Evolutionary conservation across 106 monocot genomes (phyloP).

Genomic region (Dioscorea dumetorum): DNA sequence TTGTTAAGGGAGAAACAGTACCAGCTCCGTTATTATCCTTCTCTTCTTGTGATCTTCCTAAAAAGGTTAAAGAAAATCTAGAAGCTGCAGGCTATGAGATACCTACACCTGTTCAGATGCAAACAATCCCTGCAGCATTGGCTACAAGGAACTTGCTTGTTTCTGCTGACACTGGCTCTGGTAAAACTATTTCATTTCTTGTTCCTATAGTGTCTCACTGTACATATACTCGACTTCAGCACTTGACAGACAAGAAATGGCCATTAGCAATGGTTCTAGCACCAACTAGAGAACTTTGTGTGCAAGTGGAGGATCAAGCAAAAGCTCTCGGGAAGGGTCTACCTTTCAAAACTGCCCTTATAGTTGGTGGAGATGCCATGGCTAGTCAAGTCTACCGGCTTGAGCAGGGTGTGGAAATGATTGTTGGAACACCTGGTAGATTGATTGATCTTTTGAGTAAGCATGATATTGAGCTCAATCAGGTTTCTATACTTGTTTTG

Average conservation of each 20-base stretch:
- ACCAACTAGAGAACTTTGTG: constrained; percentile 81
- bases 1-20: too few relatives aligned
- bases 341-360: constrained; percentile 81
- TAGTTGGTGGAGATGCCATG: constrained; percentile 78
- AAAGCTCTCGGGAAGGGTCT: constrained; percentile 72
- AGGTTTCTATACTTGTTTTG: constrained; percentile 53
- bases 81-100: too few relatives aligned
- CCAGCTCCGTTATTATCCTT: too few relatives aligned
- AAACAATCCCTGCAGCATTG: too few relatives aligned
- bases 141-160: too few relatives aligned
- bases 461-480: constrained; percentile 49
- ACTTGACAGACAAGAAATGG: constrained; percentile 10
- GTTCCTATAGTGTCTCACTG: too few relatives aligned
- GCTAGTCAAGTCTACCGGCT: constrained; percentile 64
- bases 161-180: too few relatives aligned
- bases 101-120: too few relatives aligned
- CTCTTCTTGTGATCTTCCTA: too few relatives aligned
- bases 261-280: constrained; percentile 75
- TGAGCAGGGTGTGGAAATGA: constrained; percentile 57
- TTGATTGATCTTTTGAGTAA: constrained; percentile 77
- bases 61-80: too few relatives aligned
- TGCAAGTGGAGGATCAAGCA: constrained; percentile 81
- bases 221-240: constrained; percentile 9
- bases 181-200: too few relatives aligned
- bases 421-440: constrained; percentile 79